phyloP scores from a whole-genome alignment of 176 grass and related monocot genomes.

The Puya raimondii region DNA sequence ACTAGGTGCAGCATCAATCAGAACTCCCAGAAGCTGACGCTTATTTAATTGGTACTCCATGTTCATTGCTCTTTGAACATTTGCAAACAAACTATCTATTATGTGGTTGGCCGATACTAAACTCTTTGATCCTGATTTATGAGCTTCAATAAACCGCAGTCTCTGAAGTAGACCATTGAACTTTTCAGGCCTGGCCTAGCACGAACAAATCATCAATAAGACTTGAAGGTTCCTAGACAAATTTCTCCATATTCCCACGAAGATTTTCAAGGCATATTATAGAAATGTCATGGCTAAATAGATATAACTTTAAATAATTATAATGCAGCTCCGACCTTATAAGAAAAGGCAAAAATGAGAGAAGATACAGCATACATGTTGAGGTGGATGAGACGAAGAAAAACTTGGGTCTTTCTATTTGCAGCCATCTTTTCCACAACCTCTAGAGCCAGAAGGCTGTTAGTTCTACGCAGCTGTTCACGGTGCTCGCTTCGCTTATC shows the following conservation, averaged over 20 bases:
- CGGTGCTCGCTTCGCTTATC: slow-evolving; percentile 43
- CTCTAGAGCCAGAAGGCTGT: slow-evolving; percentile 60
- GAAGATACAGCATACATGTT: slow-evolving; percentile 61
- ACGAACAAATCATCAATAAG: slow-evolving; percentile 37
- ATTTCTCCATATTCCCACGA: background rate
- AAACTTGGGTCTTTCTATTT: slow-evolving; percentile 64
- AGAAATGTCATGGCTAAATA: too few species aligned
- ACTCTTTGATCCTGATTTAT: slow-evolving; percentile 41
- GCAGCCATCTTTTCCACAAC: slow-evolving; percentile 62
- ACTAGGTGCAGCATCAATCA: slow-evolving; percentile 34
- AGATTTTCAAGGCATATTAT: too few species aligned
- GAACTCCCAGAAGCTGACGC: slow-evolving; percentile 46
- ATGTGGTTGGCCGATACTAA: slow-evolving; percentile 30
- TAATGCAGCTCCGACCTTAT: background rate
- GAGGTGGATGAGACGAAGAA: slow-evolving; percentile 55
- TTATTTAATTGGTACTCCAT: slow-evolving; percentile 42
- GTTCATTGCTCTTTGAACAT: slow-evolving; percentile 37
- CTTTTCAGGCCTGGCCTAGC: slow-evolving; percentile 72
- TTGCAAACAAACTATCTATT: slow-evolving; percentile 37
- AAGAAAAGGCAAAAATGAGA: background rate
- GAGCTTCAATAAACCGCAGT: slow-evolving; percentile 57
- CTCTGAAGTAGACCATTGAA: slow-evolving; percentile 73
- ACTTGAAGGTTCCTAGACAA: slow-evolving; percentile 13
- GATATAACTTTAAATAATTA: background rate
- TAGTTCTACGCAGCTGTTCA: slow-evolving; percentile 49